Conservation (phyloP, 768 basidiomycete genomes). For the Tephrocybe sp. region DNA sequence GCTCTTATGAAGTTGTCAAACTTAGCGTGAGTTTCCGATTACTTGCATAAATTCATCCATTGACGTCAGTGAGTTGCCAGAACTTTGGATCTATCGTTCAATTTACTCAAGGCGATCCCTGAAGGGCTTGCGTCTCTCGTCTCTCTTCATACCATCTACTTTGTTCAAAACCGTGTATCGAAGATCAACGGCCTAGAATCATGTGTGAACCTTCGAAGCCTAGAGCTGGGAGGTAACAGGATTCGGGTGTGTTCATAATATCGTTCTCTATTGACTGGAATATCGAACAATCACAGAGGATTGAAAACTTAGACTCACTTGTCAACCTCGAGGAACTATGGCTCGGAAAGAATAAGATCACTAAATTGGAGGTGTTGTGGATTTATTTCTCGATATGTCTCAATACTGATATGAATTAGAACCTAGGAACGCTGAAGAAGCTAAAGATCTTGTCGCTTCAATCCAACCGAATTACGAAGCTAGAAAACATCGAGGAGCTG, state of each 20-base stretch:
- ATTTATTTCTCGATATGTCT: background rate
- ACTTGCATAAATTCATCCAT: background rate
- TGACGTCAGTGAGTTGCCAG: slow-evolving; percentile 36
- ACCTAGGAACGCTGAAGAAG: slow-evolving; percentile 64
- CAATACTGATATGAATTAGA: slow-evolving; percentile 40
- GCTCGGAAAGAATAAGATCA: slow-evolving; percentile 98
- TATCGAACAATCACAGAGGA: slow-evolving; percentile 54
- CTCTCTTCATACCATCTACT: slow-evolving; percentile 78
- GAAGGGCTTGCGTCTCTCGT: slow-evolving; percentile 57
- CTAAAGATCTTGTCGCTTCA: slow-evolving; percentile 88
- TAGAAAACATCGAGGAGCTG: slow-evolving; percentile 79
- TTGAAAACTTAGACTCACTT: slow-evolving; percentile 81
- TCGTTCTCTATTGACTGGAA: background rate
- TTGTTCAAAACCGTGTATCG: slow-evolving; percentile 95
- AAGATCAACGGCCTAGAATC: slow-evolving; percentile 68
- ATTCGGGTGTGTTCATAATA: slow-evolving; percentile 63
- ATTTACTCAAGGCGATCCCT: slow-evolving; percentile 75
- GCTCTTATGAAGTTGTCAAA: slow-evolving; percentile 58
- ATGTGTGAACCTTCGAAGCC: slow-evolving; percentile 60
- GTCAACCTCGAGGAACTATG: slow-evolving; percentile 90
- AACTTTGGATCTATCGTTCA: slow-evolving; percentile 91
- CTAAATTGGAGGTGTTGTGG: slow-evolving; percentile 72
- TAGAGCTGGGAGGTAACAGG: slow-evolving; percentile 93
- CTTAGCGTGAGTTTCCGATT: slow-evolving; percentile 49
- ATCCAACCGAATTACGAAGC: slow-evolving; percentile 88